Base-by-base conservation (phyloP, 805 yeast genomes). In the Suhomyces sp. region DNA sequence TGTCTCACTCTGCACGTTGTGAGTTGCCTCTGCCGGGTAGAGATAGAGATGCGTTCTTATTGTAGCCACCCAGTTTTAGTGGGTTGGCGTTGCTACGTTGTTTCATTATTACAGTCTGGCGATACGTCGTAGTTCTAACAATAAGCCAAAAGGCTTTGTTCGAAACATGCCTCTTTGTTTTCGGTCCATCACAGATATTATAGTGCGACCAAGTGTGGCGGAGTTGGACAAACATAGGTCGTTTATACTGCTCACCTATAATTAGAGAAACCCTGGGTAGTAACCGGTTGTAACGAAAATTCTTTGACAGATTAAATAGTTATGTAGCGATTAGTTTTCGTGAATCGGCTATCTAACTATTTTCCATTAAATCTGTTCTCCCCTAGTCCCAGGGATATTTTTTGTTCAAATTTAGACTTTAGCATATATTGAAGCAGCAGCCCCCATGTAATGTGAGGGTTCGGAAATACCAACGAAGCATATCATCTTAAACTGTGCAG, bases 11-110 rank as follows among this genome's bases (percentile, higher is more conserved):
- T n/a, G 3, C 29, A 33, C 9, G 42, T 19, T 38, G 42, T 38
- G 24, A 17, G 24, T 38, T 9, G 24, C 22, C 22, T 38, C 23
- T 38, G 24, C 42, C 6, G 42, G 13, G 13, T 9, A 13, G 17
- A 33, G 36, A 6, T 6, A 33, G 36, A 6, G 36, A n/a, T 33
- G 36, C 36, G 36, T 33, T 17, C 36, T 33, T 33, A n/a, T 33
- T 33, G 36, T n/a, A 33, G 36, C 6, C 17, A 13, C 8, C 27
- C 24, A n/a, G 19, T 22, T 44, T 19, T 10, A 29, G 33, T 29
- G 33, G n/a, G 46, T 57, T 55, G 12, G 56, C 33, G 53, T 47
- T 53, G 55, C 38, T 41, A n/a, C 38, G 13, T 27, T n/a, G 12
- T 33, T 56, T 38, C 19, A 19, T 38, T 17, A 12, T 38, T 17